Conservation (phyloP, 1,139 yeast species). For the Candida sanyaensis region DNA sequence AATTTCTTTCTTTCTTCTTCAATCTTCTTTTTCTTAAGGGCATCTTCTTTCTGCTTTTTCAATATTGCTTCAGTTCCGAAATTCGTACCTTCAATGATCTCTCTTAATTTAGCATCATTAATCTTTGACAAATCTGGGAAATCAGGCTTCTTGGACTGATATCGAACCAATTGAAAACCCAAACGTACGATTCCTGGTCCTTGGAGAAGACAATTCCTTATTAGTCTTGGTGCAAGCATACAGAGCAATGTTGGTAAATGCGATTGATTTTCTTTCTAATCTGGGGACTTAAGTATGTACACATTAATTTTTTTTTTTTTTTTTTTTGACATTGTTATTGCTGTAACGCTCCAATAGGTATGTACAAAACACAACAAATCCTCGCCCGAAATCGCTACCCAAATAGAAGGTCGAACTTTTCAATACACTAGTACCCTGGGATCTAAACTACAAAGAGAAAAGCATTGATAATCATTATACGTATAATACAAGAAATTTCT, state of each 20-base stretch:
- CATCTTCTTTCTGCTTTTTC: slow-evolving; percentile 11
- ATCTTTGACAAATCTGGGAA: slow-evolving; percentile 9
- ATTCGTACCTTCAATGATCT: slow-evolving; percentile 25
- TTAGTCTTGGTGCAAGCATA: slow-evolving; percentile 1
- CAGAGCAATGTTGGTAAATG: not conserved
- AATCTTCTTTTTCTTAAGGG: slow-evolving; percentile 8
- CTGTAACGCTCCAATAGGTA: too few relatives aligned
- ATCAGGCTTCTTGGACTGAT: slow-evolving; percentile 12
- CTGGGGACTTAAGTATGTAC: not conserved
- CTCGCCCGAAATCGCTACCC: too few relatives aligned
- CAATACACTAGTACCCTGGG: too few relatives aligned
- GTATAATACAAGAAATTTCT: not conserved
- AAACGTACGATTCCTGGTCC: not conserved
- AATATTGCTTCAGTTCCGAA: slow-evolving; percentile 18
- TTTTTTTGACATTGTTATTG: not conserved
- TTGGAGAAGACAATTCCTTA: not conserved
- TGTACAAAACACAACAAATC: too few relatives aligned
- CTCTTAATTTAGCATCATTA: slow-evolving; percentile 15
- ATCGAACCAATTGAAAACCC: slow-evolving; percentile 4
- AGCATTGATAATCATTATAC: not conserved
- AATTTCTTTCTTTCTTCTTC: slow-evolving; percentile 12
- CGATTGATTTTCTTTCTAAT: not conserved
- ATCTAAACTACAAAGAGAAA: not conserved
- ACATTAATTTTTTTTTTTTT: not conserved
- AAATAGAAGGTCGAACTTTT: too few relatives aligned